Base-by-base conservation (phyloP, 768 basidiomycete genomes). In the Cyclocybe cylindracea region DNA sequence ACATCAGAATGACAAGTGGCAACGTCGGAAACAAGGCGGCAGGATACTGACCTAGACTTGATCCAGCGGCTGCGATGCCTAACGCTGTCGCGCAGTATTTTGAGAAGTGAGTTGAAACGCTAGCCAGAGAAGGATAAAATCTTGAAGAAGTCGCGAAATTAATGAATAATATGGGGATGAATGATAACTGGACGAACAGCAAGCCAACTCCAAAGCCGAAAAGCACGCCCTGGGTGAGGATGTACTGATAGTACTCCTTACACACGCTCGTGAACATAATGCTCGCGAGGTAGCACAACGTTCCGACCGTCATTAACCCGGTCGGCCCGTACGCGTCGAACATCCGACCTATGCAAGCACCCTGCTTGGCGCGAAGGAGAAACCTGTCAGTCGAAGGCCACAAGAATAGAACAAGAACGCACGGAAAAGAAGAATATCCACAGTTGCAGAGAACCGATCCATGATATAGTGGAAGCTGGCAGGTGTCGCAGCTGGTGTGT, bases 391-490 rank as follows among this genome's bases (percentile, higher is more conserved):
- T 43, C 32, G 50, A 9, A 45, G 29, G 6, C 33, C 39, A 14
- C 14, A 10, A 47, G 11, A 34, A 31, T 19, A 35, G 39, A 40
- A 49, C 44, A 18, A 9, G 11, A 31, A 59, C 83, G 43, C 63
- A 87, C 86, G 51, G 83, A 82, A 58, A 85, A 79, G 71, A 87
- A 88, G 64, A 88, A 85, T 14, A 79, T 67, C 77, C 81, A 87
- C 3, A 89, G 69, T 59, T 88, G 87, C 41, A 87, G 55, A 1
- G 84, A 83, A 5, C 86, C 86, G 56, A 89, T 86, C 82, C 86
- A 87, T 2, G 86, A 83, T 54, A 88, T 84, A 18, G 74, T 78
- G 35, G 81, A 83, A 10, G 82, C 69, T 10, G 80, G 66, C 34
- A 77, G 55, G 56, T 74, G 63, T 13, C 64, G 62, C 13, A 89